Conservation (phyloP, 805 yeast genomes). For the Metschnikowia henanensis region DNA sequence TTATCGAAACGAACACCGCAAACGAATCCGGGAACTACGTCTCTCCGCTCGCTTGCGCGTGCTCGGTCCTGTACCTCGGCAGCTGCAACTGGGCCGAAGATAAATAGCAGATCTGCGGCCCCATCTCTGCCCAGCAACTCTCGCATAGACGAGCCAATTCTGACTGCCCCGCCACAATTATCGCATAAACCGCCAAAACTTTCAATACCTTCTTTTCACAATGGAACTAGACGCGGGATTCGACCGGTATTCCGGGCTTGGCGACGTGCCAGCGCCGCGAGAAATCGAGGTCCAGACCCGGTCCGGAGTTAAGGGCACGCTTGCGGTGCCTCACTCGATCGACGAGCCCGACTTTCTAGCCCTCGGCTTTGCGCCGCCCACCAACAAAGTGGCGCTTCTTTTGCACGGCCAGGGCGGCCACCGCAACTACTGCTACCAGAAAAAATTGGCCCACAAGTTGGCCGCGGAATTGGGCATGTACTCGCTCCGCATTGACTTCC, state of each 20-base stretch:
- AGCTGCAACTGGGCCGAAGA: too few relatives aligned
- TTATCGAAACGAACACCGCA: too few relatives aligned
- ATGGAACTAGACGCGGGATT: constrained; percentile 12
- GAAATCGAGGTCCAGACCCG: constrained; percentile 38
- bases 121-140: too few relatives aligned
- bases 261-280: constrained; percentile 23
- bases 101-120: too few relatives aligned
- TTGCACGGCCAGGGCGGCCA: constrained; percentile 90
- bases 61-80: too few relatives aligned
- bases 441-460: constrained; percentile 56
- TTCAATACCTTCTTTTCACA: neutral
- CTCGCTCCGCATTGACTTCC: constrained; percentile 77
- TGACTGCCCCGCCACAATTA: too few relatives aligned
- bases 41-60: neutral
- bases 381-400: constrained; percentile 56
- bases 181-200: neutral
- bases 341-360: constrained; percentile 24
- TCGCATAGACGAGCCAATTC: too few relatives aligned
- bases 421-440: constrained; percentile 74
- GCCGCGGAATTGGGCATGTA: constrained; percentile 60
- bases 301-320: constrained; percentile 37
- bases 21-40: too few relatives aligned
- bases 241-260: constrained; percentile 10
- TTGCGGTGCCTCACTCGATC: constrained; percentile 38
- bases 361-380: constrained; percentile 36